Conservation (phyloP, 805 yeast genomes). For the Yarrowia sp. region DNA sequence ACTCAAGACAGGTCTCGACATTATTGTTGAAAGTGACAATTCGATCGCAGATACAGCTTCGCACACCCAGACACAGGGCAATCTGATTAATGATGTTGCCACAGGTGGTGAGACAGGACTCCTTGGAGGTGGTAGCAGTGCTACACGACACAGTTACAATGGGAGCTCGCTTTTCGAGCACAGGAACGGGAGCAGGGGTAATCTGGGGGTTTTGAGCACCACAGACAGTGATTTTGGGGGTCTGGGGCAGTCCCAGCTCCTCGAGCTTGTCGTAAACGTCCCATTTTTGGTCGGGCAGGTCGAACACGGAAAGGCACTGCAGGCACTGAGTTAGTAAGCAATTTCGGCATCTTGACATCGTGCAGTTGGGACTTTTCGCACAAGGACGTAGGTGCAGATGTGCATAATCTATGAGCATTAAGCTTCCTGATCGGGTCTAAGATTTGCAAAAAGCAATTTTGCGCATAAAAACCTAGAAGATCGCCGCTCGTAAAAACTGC, state of each 20-base stretch:
- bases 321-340: constrained; percentile 35
- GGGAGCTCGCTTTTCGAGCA: constrained; percentile 14
- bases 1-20: constrained; percentile 5
- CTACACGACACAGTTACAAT: constrained; percentile 1
- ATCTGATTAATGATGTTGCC: constrained; percentile 1
- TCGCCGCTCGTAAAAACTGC: constrained; percentile 15
- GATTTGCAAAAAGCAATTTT: neutral
- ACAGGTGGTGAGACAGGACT: neutral
- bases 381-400: neutral
- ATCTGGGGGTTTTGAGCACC: constrained; percentile 1
- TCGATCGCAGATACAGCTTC: constrained; percentile 23
- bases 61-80: constrained; percentile 14
- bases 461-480: neutral
- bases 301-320: constrained; percentile 30
- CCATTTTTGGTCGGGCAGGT: constrained; percentile 11
- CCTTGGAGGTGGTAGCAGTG: neutral
- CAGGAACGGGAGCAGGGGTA: constrained; percentile 30
- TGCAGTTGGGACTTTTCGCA: neutral
- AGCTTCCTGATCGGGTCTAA: neutral
- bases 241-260: neutral
- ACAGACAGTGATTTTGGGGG: constrained; percentile 4
- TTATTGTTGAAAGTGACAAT: constrained; percentile 1
- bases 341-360: too few relatives aligned
- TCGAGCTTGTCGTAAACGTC: constrained; percentile 10
- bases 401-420: constrained; percentile 2